Percentiles rank a stretch among this genome's conserved stretches.
Evolutionary conservation across 2,329 filamentous ascomycete species (phyloP).

Genomic region (Rhinocladiella mackenziei): DNA sequence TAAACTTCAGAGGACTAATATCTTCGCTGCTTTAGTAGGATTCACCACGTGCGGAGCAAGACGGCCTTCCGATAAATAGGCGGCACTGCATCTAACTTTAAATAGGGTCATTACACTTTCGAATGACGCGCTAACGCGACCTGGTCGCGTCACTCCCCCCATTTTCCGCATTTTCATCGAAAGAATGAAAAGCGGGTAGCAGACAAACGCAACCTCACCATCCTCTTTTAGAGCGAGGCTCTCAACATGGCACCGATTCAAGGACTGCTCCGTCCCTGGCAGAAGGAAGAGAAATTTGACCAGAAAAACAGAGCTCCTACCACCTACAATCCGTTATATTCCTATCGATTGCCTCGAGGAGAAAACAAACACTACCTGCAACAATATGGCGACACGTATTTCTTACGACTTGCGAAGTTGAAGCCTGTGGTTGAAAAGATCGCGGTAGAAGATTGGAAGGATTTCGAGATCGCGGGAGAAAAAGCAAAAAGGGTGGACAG

Average conservation of each 20-base stretch:
- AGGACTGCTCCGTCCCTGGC: conserved; percentile 18
- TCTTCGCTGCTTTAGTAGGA: too few relatives aligned
- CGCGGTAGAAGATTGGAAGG: conserved; percentile 71
- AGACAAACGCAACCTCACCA: too few relatives aligned
- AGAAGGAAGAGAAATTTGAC: conserved; percentile 38
- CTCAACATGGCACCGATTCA: conserved; percentile 16
- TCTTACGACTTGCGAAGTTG: conserved; percentile 79
- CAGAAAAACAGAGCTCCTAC: conserved; percentile 51
- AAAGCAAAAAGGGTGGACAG: conserved; percentile 72
- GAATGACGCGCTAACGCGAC: too few relatives aligned
- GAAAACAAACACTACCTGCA: conserved; percentile 72
- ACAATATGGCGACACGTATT: conserved; percentile 98
- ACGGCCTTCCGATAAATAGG: too few relatives aligned
- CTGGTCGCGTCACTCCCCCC: too few relatives aligned
- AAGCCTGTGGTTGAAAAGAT: conserved; percentile 76
- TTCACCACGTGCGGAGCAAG: too few relatives aligned
- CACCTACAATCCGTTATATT: conserved; percentile 69
- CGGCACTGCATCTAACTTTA: too few relatives aligned
- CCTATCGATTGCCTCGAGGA: conserved; percentile 67
- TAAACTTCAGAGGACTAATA: too few relatives aligned
- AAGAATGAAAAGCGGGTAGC: too few relatives aligned
- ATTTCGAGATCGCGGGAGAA: conserved; percentile 71
- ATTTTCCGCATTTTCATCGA: too few relatives aligned
- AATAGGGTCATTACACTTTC: too few relatives aligned
- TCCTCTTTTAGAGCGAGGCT: too few relatives aligned